These are phyloP conservation scores for Mrakia gelida DNA, from an alignment of 768 basidiomycete species.

Conservation along the genomic window DNA sequence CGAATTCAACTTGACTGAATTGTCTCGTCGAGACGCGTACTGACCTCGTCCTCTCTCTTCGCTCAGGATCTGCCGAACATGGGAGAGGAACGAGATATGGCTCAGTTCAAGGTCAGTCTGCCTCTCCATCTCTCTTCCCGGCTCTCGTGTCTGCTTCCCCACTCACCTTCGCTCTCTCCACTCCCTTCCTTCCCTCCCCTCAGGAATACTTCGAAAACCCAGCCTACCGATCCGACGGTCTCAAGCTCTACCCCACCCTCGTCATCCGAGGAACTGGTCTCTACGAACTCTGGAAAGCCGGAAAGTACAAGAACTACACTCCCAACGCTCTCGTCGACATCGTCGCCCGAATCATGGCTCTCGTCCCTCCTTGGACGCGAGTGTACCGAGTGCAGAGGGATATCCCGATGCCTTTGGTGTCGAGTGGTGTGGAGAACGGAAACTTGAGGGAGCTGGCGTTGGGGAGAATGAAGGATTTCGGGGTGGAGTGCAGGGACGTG, in stretches of 20 bases:
- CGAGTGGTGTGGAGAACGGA: conserved; percentile 96
- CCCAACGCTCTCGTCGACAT: conserved; percentile 98
- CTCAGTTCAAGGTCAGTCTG: conserved; percentile 72
- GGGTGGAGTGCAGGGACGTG: conserved; percentile 93
- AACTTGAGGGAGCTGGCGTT: conserved; percentile 93
- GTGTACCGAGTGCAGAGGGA: conserved; percentile 99
- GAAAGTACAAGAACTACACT: conserved; percentile 98
- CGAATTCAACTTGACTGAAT: neutral
- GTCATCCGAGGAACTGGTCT: conserved; percentile 95
- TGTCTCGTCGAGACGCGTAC: neutral
- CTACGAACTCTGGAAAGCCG: conserved; percentile 93
- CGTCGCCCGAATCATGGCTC: conserved; percentile 87
- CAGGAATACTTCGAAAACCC: conserved; percentile 97
- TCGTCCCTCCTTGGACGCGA: conserved; percentile 97
- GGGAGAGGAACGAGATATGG: conserved; percentile 91
- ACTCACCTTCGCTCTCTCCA: neutral
- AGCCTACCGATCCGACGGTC: conserved; percentile 89
- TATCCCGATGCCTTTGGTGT: conserved; percentile 92
- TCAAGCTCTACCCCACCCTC: conserved; percentile 97
- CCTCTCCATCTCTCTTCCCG: neutral
- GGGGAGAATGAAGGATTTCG: conserved; percentile 98
- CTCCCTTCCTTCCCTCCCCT: neutral
- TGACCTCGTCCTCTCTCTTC: neutral
- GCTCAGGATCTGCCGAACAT: conserved; percentile 94
- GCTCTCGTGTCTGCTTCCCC: conserved; percentile 41